Evolutionary conservation across 768 basidiomycete species (phyloP).

Genomic region (Boletus edulis): DNA sequence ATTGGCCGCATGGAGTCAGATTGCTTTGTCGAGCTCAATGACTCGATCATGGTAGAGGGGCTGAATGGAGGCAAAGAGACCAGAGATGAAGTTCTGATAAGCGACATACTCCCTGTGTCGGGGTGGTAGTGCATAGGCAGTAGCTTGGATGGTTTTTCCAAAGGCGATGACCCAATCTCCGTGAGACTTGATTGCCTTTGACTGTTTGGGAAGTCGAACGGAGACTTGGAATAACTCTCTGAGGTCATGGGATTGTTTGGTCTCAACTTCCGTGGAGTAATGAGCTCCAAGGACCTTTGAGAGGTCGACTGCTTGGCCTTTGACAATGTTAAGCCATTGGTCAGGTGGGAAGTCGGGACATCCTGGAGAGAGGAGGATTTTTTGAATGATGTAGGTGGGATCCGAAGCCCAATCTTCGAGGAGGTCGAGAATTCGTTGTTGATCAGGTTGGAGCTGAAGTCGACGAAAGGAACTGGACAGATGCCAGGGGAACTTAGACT

Average conservation of each 20-base stretch:
- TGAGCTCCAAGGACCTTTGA: too few relatives aligned
- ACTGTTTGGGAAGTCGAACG: not conserved
- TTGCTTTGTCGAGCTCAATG: not conserved
- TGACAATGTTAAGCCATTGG: conserved; percentile 13
- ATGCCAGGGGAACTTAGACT: not conserved
- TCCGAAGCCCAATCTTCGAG: not conserved
- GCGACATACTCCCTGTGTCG: not conserved
- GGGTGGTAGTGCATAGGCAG: not conserved
- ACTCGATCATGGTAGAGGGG: not conserved
- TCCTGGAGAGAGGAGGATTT: not conserved
- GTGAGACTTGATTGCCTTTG: not conserved
- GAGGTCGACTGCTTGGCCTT: not conserved
- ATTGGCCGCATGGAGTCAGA: not conserved
- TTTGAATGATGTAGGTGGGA: not conserved
- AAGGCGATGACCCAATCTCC: not conserved
- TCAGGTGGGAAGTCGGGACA: conserved; percentile 2
- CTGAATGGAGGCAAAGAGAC: not conserved
- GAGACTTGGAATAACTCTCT: conserved; percentile 5
- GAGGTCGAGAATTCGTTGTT: not conserved
- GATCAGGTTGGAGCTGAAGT: not conserved
- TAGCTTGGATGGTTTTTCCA: not conserved
- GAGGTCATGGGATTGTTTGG: conserved; percentile 1
- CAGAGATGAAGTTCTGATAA: not conserved
- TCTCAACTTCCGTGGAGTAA: not conserved
- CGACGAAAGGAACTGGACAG: not conserved